phyloP scores from a whole-genome alignment of 2,329 filamentous ascomycete species.

The Ceratocystis lukuohia region DNA sequence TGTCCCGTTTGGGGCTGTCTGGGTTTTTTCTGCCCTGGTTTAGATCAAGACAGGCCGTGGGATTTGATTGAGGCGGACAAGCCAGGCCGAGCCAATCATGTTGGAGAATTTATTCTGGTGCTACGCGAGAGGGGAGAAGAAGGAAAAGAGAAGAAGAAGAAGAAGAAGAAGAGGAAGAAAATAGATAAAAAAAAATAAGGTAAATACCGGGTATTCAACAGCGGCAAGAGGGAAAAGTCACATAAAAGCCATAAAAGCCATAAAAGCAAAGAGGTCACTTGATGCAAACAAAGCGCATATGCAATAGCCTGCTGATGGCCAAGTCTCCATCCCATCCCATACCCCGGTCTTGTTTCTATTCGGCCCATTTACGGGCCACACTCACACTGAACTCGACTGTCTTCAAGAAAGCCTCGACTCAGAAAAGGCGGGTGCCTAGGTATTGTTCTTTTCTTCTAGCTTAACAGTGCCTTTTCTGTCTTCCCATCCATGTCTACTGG shows the following conservation, averaged over 20 bases:
- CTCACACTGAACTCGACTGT: too few species aligned
- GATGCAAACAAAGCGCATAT: conserved; percentile 2
- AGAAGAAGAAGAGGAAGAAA: neutral
- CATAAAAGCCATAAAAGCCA: neutral
- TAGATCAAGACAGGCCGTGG: neutral
- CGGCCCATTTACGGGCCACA: conserved; percentile 20
- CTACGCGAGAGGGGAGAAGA: neutral
- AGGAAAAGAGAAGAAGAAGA: neutral
- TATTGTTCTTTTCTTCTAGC: too few species aligned
- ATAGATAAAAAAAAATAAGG: neutral
- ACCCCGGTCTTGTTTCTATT: conserved; percentile 16
- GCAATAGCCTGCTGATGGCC: neutral
- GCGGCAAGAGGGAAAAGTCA: neutral
- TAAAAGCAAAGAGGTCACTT: neutral
- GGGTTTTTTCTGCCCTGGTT: neutral
- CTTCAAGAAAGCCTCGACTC: neutral
- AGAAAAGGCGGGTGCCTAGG: neutral
- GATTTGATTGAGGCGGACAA: neutral
- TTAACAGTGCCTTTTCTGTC: too few species aligned
- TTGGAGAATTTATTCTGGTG: neutral
- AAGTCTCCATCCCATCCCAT: conserved; percentile 1
- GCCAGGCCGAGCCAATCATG: neutral
- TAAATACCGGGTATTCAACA: neutral
- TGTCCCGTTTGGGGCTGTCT: neutral
- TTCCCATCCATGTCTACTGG: too few species aligned